Evolutionary conservation across 345 rosid species (phyloP), one percentile per base, ranked within the genome.

Genomic region (Dipteronia dyeriana): DNA sequence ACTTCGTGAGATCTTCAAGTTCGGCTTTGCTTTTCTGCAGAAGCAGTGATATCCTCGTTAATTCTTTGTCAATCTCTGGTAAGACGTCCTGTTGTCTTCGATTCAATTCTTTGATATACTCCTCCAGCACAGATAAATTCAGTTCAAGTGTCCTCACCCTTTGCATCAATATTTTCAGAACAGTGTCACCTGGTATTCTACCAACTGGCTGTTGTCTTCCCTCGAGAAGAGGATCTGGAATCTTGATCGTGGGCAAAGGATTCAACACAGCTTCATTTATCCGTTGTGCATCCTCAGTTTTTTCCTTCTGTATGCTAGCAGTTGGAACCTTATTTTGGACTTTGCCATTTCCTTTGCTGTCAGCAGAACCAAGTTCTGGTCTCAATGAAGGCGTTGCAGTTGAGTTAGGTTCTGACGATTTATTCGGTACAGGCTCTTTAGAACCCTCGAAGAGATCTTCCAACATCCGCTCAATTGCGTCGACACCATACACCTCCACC

Each of bases 381-480:
- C 83, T 80, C 8, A 11, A 41, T 62, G 79, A 43, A 72, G 86
- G 80, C 22, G 68, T 25, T 31, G 60, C 74, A 47, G 82, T 85
- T 22, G 83, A 47, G 71, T 84, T 81, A 62, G 85, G 86, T 68
- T 80, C 79, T 57, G 63, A 75, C 62, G 79, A 77, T 78, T 87
- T 87, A 67, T 66, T 76, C 3, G 85, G 76, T 72, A 29, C 78
- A 60, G 84, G 73, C 60, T 86, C 86, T 79, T 84, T 87, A 2
- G 94, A 59, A 20, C 83, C 80, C 64, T 90, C 88, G 73, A 92
- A 85, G 64, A 95, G 91, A 89, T 95, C 99, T 83, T 95, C 98
- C 49, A 95, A 91, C 99, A 95, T 95, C 66, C 90, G 84, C 81
- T 93, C 95, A 51, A 95, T 91, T 38, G 97, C 99, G 83, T 95